Base-by-base conservation (phyloP, 1,139 yeast species). In the Arxiozyma heterogenica region DNA sequence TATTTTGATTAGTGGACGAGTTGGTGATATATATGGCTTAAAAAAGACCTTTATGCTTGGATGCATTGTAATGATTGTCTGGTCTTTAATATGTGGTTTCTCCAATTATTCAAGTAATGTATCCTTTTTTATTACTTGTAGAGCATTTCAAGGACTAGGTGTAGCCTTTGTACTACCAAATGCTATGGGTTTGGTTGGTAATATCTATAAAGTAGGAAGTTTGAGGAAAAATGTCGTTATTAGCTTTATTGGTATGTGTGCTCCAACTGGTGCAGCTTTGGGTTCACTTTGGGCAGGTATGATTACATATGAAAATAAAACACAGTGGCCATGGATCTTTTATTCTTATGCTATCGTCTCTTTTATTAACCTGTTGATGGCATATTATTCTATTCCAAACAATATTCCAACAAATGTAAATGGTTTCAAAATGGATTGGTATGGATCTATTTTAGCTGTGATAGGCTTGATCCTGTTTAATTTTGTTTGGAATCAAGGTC, bases 111-210 rank as follows among this genome's bases (percentile, higher is more conserved):
- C 78, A 4, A 64, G 72, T 18, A 73, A 75, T 4, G 73, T 75
- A n/a, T 65, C 73, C 0, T 79, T 79, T 60, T 79, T 75, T 63
- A 78, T 80, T 52, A 62, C 77, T 15, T 71, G 79, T 58, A 71
- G 83, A 55, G 82, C 82, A 0, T 71, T 79, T 48, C 82, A 78
- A 62, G 83, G 83, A 20, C 68, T 80, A 21, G 84, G 84, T 1
- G 73, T 78, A 57, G 79, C 84, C 0, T 71, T 78, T 46, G 65
- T 79, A 44, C 63, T 80, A 50, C 84, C 84, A 4, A 76, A 79
- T 57, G 79, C 77, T 5, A 71, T 79, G 64, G 84, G 83, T 1
- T 69, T 77, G 21, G 68, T 78, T 49, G 83, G 83, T 6, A 72
- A 72, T 41, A 62, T 76, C 7, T 80, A 79, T 58, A 71, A 75